Conservation (phyloP, 805 yeast species). For the Saturnispora sanitii region DNA sequence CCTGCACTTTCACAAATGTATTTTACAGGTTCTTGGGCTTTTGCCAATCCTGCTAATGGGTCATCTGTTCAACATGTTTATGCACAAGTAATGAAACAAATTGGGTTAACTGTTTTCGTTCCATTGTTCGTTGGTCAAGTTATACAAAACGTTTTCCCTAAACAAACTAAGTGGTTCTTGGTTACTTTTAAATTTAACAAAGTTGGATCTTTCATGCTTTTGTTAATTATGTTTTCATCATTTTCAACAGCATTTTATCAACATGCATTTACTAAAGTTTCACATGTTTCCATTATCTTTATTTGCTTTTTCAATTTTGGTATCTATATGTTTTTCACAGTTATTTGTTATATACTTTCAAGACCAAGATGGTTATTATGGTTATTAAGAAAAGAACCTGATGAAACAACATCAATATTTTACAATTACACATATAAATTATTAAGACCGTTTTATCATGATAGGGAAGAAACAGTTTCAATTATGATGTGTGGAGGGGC, state of each 20-base stretch:
- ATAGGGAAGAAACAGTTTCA: conserved; percentile 62
- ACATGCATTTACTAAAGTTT: conserved; percentile 50
- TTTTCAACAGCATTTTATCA: conserved; percentile 85
- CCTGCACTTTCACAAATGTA: conserved; percentile 79
- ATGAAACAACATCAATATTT: conserved; percentile 30
- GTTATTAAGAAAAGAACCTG: conserved; percentile 39
- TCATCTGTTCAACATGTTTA: conserved; percentile 49
- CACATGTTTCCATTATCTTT: conserved; percentile 55
- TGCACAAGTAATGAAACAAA: conserved; percentile 72
- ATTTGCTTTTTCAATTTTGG: conserved; percentile 78
- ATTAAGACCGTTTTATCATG: conserved; percentile 59
- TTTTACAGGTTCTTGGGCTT: conserved; percentile 47
- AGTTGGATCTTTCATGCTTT: conserved; percentile 70
- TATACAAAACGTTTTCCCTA: conserved; percentile 59
- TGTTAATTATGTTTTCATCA: conserved; percentile 49
- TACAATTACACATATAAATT: conserved; percentile 38
- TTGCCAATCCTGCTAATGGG: conserved; percentile 70
- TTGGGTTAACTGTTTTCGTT: conserved; percentile 70
- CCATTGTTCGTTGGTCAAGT: conserved; percentile 88
- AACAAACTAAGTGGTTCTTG: conserved; percentile 50
- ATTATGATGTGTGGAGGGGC: conserved; percentile 88
- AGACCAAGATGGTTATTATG: conserved; percentile 43
- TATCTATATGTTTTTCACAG: conserved; percentile 67
- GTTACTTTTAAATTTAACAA: conserved; percentile 53
- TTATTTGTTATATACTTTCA: conserved; percentile 46